Base-by-base conservation (phyloP, 2,329 filamentous ascomycete species). In the Macrophomina pseudophaseolina region DNA sequence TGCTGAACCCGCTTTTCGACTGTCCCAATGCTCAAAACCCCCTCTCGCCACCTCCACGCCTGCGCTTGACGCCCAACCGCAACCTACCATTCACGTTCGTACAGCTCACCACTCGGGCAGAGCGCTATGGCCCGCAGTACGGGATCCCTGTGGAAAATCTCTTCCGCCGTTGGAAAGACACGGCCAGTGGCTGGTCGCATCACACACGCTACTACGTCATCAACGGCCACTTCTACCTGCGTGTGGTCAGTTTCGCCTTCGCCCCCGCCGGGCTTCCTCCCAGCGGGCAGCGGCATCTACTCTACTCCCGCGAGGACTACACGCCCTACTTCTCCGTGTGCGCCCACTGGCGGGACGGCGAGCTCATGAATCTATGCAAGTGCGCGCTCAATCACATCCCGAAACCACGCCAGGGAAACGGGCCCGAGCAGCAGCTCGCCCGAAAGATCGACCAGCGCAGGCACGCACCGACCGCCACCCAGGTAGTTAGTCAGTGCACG, bases 261-360 rank as follows among this genome's bases (percentile, higher is more conserved):
- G 86, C 86, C 1, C 75, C 80, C 0, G 79, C 83, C 0, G 83
- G 79, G 2, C 79, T 88, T 32, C 84, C 86, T 0, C 78, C 81
- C 5, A 83, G 83, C 4, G 81, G 80, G 4, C 80, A 85, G 70
- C 83, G 87, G 1, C 78, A 87, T 65, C 79, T 89, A 2, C 80
- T 89, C 1, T 89, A 86, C 75, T 86, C 82, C 35, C 82, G 85
- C 66, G 84, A 86, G 62, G 65, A 66, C 49, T 89, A 87, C 75
- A 83, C 80, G 64, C 87, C 87, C 0, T 89, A 85, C 73, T 89
- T 89, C 75, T 87, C 85, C 11, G 84, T 83, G 0, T 90, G 87
- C 70, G 81, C 85, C 1, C 87, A 90, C 73, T 90, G 87, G 87
- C 81, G 83, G 18, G 85, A 89, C 68, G 87, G 87, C 18, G 80